Evolutionary conservation across 2,329 filamentous ascomycete species (phyloP), one percentile per base, ranked within the genome.

Genomic region (Pseudogymnoascus verrucosus): DNA sequence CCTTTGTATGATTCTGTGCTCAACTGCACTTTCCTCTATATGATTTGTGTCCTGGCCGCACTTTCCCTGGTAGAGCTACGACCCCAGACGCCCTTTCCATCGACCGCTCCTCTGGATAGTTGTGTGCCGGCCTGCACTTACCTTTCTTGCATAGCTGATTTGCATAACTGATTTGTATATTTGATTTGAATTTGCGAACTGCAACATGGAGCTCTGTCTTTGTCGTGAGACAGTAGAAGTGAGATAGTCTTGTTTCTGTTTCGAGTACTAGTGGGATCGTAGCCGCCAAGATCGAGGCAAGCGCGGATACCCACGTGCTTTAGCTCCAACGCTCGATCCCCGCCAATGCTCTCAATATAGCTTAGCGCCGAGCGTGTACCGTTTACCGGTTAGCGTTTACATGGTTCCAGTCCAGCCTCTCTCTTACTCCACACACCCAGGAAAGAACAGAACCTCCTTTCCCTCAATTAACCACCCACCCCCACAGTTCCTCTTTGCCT

Each of bases 371-470:
- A 57, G 51, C 51, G 51, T 19, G 51, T 34, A 57, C 51, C 51
- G 51, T 57, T 57, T 57, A 57, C n/a, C 51, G 51, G 19, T 57
- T 57, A 57, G 51, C 51, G 51, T 57, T 12, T 57, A 19, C 51
- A 34, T 57, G 51, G n/a, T 6, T 31, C 51, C 51, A 57, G 51
- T 57, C 51, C 51, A 57, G 51, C n/a, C 51, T 57, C 51, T 54
- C 47, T 36, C 51, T 34, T 21, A 57, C 51, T 57, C 51, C 28
- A 57, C 51, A 57, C 51, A 57, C 51, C 51, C 28, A 57, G 21
- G 28, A 34, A 57, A 57, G 51, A 57, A 57, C 51, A 57, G 51
- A 57, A 57, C 51, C 51, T 57, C 51, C 51, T 57, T 57, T 57
- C 51, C 51, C 28, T 57, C 51, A 26, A 57, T 57, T 34, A 57